phyloP scores from a whole-genome alignment of 768 basidiomycete genomes.

The Termitomyces sp. region DNA sequence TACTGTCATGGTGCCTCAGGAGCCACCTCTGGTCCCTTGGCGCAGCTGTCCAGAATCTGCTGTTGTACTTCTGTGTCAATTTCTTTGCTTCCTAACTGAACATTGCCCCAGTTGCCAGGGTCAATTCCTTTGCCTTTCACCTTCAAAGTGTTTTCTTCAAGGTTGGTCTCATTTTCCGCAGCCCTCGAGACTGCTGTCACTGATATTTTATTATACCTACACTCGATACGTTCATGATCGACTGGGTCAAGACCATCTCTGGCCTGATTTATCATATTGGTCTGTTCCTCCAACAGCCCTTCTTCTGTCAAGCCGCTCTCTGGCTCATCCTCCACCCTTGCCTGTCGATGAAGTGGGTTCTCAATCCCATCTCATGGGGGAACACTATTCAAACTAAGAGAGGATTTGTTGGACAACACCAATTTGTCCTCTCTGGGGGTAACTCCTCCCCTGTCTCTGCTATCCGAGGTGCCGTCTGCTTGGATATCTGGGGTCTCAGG shows the following conservation, averaged over 20 bases:
- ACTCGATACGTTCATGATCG: background rate
- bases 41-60: background rate
- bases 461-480: too few relatives aligned
- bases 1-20: too few relatives aligned
- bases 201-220: background rate
- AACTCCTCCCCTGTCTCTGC: too few relatives aligned
- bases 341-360: background rate
- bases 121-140: background rate
- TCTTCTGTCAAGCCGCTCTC: background rate
- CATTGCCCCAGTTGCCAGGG: background rate
- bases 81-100: background rate
- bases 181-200: fast-evolving
- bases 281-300: background rate
- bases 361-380: background rate
- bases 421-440: too few relatives aligned
- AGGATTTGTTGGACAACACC: background rate
- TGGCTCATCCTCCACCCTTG: background rate
- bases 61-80: background rate
- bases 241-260: background rate
- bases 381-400: background rate
- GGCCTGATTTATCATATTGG: background rate
- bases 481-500: too few relatives aligned
- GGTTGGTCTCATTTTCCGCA: too few relatives aligned
- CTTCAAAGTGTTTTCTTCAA: too few relatives aligned
- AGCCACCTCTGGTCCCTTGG: background rate